Evolutionary conservation across 1,284 basidiomycete genomes (phyloP), one percentile per base, ranked within the genome.

Genomic region (Thelephora terrestris): DNA sequence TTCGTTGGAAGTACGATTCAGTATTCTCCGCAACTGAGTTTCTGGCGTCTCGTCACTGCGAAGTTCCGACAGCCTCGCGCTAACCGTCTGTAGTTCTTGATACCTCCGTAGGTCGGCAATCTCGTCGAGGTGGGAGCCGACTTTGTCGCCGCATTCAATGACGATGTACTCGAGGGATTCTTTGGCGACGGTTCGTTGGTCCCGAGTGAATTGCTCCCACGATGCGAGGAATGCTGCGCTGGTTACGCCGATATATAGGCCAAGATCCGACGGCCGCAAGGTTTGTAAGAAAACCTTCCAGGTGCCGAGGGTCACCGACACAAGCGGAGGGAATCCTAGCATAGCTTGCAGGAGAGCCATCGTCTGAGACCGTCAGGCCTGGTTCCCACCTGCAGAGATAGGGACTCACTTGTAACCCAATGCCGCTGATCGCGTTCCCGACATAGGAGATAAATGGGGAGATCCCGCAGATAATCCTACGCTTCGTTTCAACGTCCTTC

Each of bases 321-420:
- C 77, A 4, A 99, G 72, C 48, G 85, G 84, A 0, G 77, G 75
- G 7, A 85, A 72, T 38, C 73, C 69, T 6, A 98, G 73, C 62
- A 86, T 90, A 17, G 88, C 91, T 66, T 97, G 95, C 38, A 99
- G 75, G n/a, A 88, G 92, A 0, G 95, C 92, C 85, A 99, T 92
- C 47, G 58, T 49, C 39, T 36, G 27, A n/a, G 34, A 37, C 18
- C 4, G 48, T 16, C 21, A 21, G 9, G 42, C 24, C 37, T 36
- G 14, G 12, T 12, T 32, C 29, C 12, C 32, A 6, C 2, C 27
- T 14, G 29, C 9, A 3, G 24, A 14, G 20, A 6, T 24, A 39
- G 25, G 35, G 52, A 55, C 65, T 54, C 54, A 91, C 92, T 78
- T 96, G 92, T 7, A 91, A 89, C 2, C 88, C 83, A 50, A 91